Percentiles rank a stretch among this genome's conserved stretches.
Evolutionary conservation across 1,139 yeast species (phyloP).

Genomic region (Yamadazyma friedrichii): DNA sequence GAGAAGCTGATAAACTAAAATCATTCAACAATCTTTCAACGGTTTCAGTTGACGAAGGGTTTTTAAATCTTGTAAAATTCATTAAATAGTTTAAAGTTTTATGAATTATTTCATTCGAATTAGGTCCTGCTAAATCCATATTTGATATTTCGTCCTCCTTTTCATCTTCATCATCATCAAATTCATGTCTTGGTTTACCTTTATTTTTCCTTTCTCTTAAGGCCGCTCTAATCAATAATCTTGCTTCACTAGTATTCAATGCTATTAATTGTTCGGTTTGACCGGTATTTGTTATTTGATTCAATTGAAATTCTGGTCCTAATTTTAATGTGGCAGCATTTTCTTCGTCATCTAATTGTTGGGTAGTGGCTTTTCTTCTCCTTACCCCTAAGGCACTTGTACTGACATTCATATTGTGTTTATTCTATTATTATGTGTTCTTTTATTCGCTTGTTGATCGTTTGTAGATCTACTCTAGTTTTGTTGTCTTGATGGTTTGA

Average conservation of each 20-base stretch:
- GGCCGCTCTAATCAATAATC: constrained; percentile 88
- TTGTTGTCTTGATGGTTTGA: too few relatives aligned
- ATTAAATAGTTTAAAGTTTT: constrained; percentile 88
- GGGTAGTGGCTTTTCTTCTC: constrained; percentile 57
- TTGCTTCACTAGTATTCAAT: constrained; percentile 82
- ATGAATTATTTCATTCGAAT: constrained; percentile 69
- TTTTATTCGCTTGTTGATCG: not conserved
- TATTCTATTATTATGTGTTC: not conserved
- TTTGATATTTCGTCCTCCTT: constrained; percentile 65
- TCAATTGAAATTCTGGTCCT: constrained; percentile 88
- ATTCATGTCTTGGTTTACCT: constrained; percentile 20
- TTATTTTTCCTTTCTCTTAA: constrained; percentile 67
- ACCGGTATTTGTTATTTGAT: constrained; percentile 80
- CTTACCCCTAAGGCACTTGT: constrained; percentile 86
- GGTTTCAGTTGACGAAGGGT: constrained; percentile 89
- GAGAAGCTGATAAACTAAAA: constrained; percentile 57
- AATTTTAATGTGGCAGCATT: constrained; percentile 83
- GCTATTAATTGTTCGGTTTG: constrained; percentile 77
- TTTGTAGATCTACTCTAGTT: not conserved
- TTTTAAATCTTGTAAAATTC: constrained; percentile 85
- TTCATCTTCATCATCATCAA: constrained; percentile 40
- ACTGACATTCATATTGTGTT: constrained; percentile 68
- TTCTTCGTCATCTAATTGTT: constrained; percentile 77
- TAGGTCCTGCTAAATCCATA: constrained; percentile 67
- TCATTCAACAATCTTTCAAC: constrained; percentile 81